Conservation (phyloP, 2,329 filamentous ascomycete genomes). For the Fusarium decemcellulare region DNA sequence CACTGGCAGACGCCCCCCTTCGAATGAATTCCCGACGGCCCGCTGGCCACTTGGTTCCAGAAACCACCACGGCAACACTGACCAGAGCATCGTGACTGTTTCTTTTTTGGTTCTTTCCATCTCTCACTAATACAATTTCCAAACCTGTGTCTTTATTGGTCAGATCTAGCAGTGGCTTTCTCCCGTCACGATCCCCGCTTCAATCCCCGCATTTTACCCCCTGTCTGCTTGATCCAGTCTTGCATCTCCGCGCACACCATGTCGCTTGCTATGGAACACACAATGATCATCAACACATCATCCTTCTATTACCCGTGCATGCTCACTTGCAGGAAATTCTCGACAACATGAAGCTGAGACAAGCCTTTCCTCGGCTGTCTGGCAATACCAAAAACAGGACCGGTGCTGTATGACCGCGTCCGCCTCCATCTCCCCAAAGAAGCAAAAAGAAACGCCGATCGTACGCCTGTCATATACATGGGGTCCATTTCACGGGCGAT, state of each 20-base stretch:
- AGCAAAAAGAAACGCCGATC: slow-evolving; percentile 40
- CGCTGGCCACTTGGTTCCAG: slow-evolving; percentile 8
- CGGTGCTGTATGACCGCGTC: slow-evolving; percentile 33
- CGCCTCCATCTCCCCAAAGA: slow-evolving; percentile 20
- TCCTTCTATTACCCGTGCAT: slow-evolving; percentile 12
- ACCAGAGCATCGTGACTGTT: slow-evolving; percentile 44
- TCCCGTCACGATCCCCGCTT: slow-evolving; percentile 29
- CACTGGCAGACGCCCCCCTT: slow-evolving; percentile 26
- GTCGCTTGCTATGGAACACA: slow-evolving; percentile 32
- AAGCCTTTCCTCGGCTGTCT: slow-evolving; percentile 4
- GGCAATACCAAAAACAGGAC: slow-evolving; percentile 29
- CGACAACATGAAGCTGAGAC: slow-evolving; percentile 5
- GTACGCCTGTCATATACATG: slow-evolving; percentile 42
- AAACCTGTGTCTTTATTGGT: slow-evolving; percentile 31
- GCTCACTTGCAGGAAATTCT: slow-evolving; percentile 12
- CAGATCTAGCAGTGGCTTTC: slow-evolving; percentile 31
- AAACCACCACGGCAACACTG: slow-evolving; percentile 29
- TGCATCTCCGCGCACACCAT: slow-evolving; percentile 15
- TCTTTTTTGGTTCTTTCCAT: slow-evolving; percentile 27
- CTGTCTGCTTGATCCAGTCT: slow-evolving; percentile 13
- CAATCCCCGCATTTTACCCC: slow-evolving; percentile 38
- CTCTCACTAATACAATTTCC: slow-evolving; percentile 25
- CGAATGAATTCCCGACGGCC: slow-evolving; percentile 18
- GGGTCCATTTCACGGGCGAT: slow-evolving; percentile 27
- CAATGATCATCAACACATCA: slow-evolving; percentile 13